phyloP scores from a whole-genome alignment of 2,329 filamentous ascomycete species.

The Colletotrichum sublineola region DNA sequence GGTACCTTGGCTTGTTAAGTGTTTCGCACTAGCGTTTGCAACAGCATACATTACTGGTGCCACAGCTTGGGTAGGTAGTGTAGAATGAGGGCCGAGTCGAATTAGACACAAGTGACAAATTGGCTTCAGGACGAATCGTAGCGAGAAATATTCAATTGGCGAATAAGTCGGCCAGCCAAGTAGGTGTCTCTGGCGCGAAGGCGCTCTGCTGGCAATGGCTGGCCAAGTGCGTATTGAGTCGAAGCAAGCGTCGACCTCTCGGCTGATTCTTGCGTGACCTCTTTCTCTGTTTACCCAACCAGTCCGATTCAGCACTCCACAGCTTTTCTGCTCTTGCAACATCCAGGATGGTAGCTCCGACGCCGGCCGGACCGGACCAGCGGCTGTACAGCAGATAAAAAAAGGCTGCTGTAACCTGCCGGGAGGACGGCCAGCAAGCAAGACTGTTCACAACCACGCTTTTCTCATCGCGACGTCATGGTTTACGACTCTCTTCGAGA shows the following conservation, averaged over 20 bases:
- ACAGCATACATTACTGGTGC: background rate
- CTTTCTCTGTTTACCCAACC: background rate
- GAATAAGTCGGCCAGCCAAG: background rate
- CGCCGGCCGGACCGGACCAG: conserved; percentile 13
- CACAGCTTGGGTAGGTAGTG: background rate
- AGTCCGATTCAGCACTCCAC: background rate
- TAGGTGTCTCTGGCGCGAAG: background rate
- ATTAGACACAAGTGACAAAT: background rate
- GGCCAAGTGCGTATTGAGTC: background rate
- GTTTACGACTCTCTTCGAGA: background rate
- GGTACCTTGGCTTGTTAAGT: background rate
- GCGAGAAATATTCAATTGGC: background rate
- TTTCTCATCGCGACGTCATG: background rate
- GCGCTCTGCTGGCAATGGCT: background rate
- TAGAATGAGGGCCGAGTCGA: too few species aligned
- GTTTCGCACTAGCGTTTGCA: background rate
- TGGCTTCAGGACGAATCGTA: too few species aligned
- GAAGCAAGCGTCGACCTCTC: background rate
- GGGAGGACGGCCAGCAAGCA: background rate
- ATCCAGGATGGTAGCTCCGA: conserved; percentile 10
- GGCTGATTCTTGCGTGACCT: conserved; percentile 4
- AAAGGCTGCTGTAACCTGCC: background rate
- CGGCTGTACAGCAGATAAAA: background rate
- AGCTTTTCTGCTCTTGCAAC: background rate
- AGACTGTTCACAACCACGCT: background rate